Conservation (phyloP, 495 filamentous ascomycete species). For the Tuber melanosporum region DNA sequence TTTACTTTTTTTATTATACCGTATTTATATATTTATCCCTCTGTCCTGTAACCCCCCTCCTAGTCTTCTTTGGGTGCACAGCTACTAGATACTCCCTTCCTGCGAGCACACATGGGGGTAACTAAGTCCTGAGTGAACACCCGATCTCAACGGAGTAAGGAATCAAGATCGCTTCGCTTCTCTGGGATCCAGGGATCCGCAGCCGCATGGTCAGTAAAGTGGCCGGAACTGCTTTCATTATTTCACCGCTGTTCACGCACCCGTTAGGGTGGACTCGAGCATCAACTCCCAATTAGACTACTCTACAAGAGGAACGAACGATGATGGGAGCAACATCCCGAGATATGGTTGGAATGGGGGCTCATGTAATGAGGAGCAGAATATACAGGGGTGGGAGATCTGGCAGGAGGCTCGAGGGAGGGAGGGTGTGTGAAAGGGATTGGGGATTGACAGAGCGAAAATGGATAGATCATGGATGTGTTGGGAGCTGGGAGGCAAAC, state of each 20-base stretch:
- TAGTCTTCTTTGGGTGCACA: slow-evolving; percentile 16
- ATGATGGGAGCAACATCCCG: background rate
- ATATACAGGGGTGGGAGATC: slow-evolving; percentile 33
- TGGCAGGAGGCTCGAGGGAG: slow-evolving; percentile 36
- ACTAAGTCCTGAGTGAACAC: slow-evolving; percentile 20
- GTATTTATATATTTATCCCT: slow-evolving; percentile 22
- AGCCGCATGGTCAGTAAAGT: background rate
- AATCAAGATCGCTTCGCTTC: slow-evolving; percentile 4
- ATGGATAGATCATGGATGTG: slow-evolving; percentile 41
- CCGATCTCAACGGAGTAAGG: slow-evolving; percentile 11
- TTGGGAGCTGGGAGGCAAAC: slow-evolving; percentile 44
- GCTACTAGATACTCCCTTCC: slow-evolving; percentile 27
- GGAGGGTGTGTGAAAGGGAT: slow-evolving; percentile 42
- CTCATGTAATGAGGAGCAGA: slow-evolving; percentile 19
- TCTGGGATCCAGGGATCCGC: background rate
- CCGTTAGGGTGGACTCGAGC: slow-evolving; percentile 28
- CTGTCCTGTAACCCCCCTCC: slow-evolving; percentile 15
- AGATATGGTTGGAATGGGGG: slow-evolving; percentile 24
- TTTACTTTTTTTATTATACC: slow-evolving; percentile 17
- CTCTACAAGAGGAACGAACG: slow-evolving; percentile 22
- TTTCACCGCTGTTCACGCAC: slow-evolving; percentile 25
- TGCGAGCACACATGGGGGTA: slow-evolving; percentile 24
- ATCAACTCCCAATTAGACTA: slow-evolving; percentile 28
- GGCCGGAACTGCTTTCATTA: background rate
- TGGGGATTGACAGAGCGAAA: slow-evolving; percentile 40